Base-by-base conservation (phyloP, 345 rosid species). In the Atalantia buxifolia region DNA sequence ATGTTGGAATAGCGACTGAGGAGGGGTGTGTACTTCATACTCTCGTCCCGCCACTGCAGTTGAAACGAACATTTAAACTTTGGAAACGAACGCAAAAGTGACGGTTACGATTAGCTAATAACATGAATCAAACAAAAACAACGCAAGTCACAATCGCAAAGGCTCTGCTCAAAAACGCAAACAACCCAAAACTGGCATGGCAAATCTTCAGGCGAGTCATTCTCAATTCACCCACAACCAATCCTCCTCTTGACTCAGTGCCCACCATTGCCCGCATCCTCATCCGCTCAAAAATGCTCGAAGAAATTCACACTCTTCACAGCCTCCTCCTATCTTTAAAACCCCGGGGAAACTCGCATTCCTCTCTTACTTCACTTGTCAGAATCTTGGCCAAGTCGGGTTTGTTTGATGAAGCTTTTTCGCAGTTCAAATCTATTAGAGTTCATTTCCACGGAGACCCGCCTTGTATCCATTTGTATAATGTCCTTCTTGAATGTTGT, bases 171-270 rank as follows among this genome's bases (percentile, higher is more conserved):
- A 88, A 84, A 74, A 94, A 92, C 89, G 45, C 88, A 60, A 76
- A 81, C 79, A 87, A 90, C 77, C 98, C 98, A 22, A 87, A 85
- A 75, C 79, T 92, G 25, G 98, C 98, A 87, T 94, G 98, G 99
- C 83, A 83, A 14, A 86, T 94, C 81, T 92, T 88, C 92, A 91
- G 87, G 89, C 97, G 97, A 33, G 13, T 65, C 9, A 66, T 90
- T 31, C 82, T 86, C 74, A 84, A 93, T 42, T 88, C 88, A 71
- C 88, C 87, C 38, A 67, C 70, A 2, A 8, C 87, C 18, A 36
- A 69, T n/a, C 75, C 75, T 7, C 25, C 81, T 83, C 65, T 81
- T 19, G 74, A 79, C 69, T 86, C 93, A 13, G 59, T 89, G 5
- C 91, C 95, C 68, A 79, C 89, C 57, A 90, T 94, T 28, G 72